Conservation (phyloP, 441 rosid genomes). For the Populus hybrid region DNA sequence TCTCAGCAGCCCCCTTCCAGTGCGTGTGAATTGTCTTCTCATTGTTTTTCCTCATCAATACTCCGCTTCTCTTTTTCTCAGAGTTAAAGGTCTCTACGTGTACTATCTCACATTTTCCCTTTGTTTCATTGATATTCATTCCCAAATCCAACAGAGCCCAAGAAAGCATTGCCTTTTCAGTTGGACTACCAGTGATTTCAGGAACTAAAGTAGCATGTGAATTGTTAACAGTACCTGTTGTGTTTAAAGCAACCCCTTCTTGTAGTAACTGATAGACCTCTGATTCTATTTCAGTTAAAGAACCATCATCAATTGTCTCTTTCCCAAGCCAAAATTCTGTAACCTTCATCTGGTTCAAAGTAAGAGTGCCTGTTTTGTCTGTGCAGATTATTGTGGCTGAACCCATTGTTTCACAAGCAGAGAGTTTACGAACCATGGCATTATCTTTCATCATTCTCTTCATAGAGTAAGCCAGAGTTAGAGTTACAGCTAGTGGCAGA, state of each 20-base stretch:
- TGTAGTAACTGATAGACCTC: constrained; percentile 19
- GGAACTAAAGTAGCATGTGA: constrained; percentile 14
- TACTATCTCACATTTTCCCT: constrained; percentile 20
- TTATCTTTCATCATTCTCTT: constrained; percentile 46
- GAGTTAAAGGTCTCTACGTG: constrained; percentile 51
- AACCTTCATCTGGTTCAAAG: constrained; percentile 39
- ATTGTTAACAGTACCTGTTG: constrained; percentile 26
- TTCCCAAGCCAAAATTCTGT: constrained; percentile 32
- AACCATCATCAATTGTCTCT: constrained; percentile 8
- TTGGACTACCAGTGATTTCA: constrained; percentile 46
- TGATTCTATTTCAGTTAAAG: background rate
- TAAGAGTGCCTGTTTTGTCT: constrained; percentile 29
- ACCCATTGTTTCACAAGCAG: constrained; percentile 48
- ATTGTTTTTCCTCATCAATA: constrained; percentile 23
- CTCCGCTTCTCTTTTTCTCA: constrained; percentile 35
- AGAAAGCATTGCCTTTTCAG: constrained; percentile 49
- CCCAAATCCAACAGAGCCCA: constrained; percentile 36
- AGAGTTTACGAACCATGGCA: constrained; percentile 43
- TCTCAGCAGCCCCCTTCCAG: constrained; percentile 61
- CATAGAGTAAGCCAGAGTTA: constrained; percentile 45
- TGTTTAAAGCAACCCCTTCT: constrained; percentile 38
- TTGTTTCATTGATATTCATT: constrained; percentile 28
- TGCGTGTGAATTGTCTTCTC: constrained; percentile 26
- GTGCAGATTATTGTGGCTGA: constrained; percentile 32
- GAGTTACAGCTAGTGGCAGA: constrained; percentile 25